Conservation (phyloP, 768 basidiomycete species). For the Cystobasidium ongulense region DNA sequence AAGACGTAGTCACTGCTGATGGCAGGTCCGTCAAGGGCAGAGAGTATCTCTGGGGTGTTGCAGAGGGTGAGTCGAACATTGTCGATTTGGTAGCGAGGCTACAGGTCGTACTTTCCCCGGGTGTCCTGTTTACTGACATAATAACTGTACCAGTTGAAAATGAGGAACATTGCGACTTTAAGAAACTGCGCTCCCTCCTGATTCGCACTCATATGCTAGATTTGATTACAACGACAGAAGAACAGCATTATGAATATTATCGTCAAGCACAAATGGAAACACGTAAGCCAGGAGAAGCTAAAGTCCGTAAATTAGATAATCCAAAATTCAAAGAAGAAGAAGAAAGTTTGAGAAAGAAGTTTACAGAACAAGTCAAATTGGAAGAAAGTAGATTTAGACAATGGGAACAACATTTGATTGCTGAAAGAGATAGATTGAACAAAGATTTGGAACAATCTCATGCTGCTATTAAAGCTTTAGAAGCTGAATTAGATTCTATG, state of each 20-base stretch:
- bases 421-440: slow-evolving; percentile 96
- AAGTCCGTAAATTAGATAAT: slow-evolving; percentile 97
- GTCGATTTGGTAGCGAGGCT: too few relatives aligned
- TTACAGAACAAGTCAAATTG: slow-evolving; percentile 98
- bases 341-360: slow-evolving; percentile 84
- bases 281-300: slow-evolving; percentile 91
- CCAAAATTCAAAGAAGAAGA: slow-evolving; percentile 99
- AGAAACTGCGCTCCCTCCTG: slow-evolving; percentile 85
- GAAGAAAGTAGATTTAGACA: slow-evolving; percentile 96
- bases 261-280: slow-evolving; percentile 99
- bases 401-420: slow-evolving; percentile 99
- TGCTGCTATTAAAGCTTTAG: slow-evolving; percentile 81
- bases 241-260: slow-evolving; percentile 95
- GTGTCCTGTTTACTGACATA: neutral
- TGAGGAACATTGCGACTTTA: slow-evolving; percentile 98
- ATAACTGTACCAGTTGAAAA: slow-evolving; percentile 66
- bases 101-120: neutral
- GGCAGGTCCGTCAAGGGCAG: slow-evolving; percentile 92
- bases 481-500: slow-evolving; percentile 79
- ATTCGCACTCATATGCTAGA: slow-evolving; percentile 99
- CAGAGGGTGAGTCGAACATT: slow-evolving; percentile 61
- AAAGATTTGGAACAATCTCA: slow-evolving; percentile 92
- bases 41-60: slow-evolving; percentile 99
- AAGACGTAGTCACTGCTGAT: slow-evolving; percentile 84
- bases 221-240: slow-evolving; percentile 90